These are phyloP conservation scores for Trichoderma parareesei DNA, from an alignment of 495 filamentous ascomycete genomes.

Conservation along the genomic window DNA sequence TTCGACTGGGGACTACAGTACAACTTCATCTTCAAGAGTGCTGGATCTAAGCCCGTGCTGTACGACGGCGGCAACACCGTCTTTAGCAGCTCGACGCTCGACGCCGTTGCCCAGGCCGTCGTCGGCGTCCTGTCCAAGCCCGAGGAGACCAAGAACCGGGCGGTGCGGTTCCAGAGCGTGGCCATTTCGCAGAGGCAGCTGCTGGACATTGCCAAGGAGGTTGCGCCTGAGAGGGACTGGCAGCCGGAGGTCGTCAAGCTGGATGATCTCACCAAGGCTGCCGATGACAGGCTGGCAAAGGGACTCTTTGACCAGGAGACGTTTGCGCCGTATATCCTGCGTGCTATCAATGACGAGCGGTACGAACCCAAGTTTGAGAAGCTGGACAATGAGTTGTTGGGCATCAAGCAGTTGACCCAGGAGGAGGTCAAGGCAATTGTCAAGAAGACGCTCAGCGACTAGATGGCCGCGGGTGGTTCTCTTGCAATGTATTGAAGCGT, in stretches of 20 bases:
- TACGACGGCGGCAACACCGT: slow-evolving; percentile 22
- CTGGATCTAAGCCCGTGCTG: slow-evolving; percentile 13
- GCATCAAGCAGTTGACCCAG: slow-evolving; percentile 15
- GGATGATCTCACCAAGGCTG: slow-evolving; percentile 7
- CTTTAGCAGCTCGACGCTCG: slow-evolving; percentile 23
- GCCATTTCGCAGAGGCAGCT: slow-evolving; percentile 23
- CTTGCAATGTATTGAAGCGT: no score
- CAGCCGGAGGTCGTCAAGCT: slow-evolving; percentile 8
- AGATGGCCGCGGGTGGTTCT: not conserved
- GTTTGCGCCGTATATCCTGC: slow-evolving; percentile 20
- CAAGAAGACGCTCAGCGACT: not conserved
- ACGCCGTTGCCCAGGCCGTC: slow-evolving; percentile 24
- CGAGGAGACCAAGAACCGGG: slow-evolving; percentile 25
- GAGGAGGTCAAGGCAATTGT: slow-evolving; percentile 14
- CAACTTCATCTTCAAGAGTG: slow-evolving; percentile 10
- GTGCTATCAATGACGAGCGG: slow-evolving; percentile 30
- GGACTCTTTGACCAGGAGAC: slow-evolving; percentile 17
- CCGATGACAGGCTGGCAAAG: slow-evolving; percentile 18
- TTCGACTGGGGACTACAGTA: slow-evolving; percentile 18
- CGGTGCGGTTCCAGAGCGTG: slow-evolving; percentile 22
- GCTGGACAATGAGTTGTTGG: slow-evolving; percentile 19
- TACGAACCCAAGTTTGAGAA: slow-evolving; percentile 18
- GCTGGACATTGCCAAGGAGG: slow-evolving; percentile 17
- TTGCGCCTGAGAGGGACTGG: slow-evolving; percentile 12
- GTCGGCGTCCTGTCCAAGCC: slow-evolving; percentile 24